A percentile compares a stretch with the other conserved stretches of the same genome.
Conservation (phyloP, 768 basidiomycete species). For the Trametes meyenii region DNA sequence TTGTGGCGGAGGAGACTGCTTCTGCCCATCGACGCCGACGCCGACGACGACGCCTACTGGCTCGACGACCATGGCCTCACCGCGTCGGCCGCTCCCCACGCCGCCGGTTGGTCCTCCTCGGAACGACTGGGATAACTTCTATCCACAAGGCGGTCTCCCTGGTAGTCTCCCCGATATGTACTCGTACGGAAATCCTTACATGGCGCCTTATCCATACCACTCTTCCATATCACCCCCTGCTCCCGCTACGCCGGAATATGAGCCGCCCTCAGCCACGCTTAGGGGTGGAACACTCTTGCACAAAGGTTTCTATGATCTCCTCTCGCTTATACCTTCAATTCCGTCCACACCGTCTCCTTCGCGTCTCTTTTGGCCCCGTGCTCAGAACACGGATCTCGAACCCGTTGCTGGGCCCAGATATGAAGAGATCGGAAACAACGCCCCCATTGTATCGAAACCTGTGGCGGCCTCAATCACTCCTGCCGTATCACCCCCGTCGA, state of each 20-base stretch:
- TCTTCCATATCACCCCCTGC: slow-evolving; percentile 19
- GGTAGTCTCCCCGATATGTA: slow-evolving; percentile 26
- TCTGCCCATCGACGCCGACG: slow-evolving; percentile 14
- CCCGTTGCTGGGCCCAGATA: slow-evolving; percentile 68
- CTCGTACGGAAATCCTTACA: slow-evolving; percentile 28
- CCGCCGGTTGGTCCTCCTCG: slow-evolving; percentile 26
- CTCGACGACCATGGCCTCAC: slow-evolving; percentile 23
- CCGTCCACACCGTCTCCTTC: slow-evolving; percentile 63
- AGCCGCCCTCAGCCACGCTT: slow-evolving; percentile 15
- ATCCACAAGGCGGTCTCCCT: slow-evolving; percentile 14
- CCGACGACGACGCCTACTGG: slow-evolving; percentile 20
- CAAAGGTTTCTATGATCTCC: slow-evolving; percentile 89
- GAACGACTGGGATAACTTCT: slow-evolving; percentile 14
- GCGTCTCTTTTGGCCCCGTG: slow-evolving; percentile 59
- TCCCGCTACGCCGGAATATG: slow-evolving; percentile 10
- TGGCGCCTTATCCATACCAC: slow-evolving; percentile 42
- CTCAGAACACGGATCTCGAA: slow-evolving; percentile 39
- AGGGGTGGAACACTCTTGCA: slow-evolving; percentile 76
- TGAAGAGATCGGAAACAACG: slow-evolving; percentile 50
- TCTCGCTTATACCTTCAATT: slow-evolving; percentile 72
- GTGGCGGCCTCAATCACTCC: slow-evolving; percentile 34
- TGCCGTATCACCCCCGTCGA: slow-evolving; percentile 37
- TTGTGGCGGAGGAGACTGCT: slow-evolving; percentile 10
- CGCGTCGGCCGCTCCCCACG: slow-evolving; percentile 37
- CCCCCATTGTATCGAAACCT: slow-evolving; percentile 25